Evolutionary conservation across 1,139 yeast species (phyloP), one percentile per base, ranked within the genome.

Genomic region (Geotrichum carabidarum): DNA sequence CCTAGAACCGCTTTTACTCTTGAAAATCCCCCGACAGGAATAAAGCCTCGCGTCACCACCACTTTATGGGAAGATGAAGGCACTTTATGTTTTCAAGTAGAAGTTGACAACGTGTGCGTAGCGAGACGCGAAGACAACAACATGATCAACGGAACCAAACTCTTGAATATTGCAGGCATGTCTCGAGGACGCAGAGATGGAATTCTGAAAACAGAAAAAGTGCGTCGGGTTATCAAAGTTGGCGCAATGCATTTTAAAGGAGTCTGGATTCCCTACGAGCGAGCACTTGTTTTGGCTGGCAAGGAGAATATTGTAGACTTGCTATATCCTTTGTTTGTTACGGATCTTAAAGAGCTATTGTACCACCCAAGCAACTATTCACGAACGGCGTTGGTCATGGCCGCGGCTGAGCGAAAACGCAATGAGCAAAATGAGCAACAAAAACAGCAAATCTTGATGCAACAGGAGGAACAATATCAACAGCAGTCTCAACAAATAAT

Each of bases 61-160:
- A 87, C 96, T 3, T 81, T 88, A 80, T 91, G 98, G 98, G 96
- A 90, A 68, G 96, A 90, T 65, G 97, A 91, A 65, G 85, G 87
- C 61, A 91, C 97, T 0, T 70, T 91, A 48, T 91, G 98, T 68
- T 88, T 90, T 71, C 96, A 89, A 69, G 96, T 90, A 18, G 96
- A 89, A 64, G 95, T 95, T 52, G 84, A 86, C 64, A 88, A 89
- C 58, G 90, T 89, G 37, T 79, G 87, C 8, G 96, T 90, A 32
- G 96, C 91, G 34, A 78, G 98, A 62, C 78, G 98, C 63, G 96
- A 95, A 42, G 95, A 90, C 70, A 89, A 90, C 70, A 78, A 80
- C 60, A 87, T 89, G 94, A 86, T 90, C 64, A 90, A 90, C 68
- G 98, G 97, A 50, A 91, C 98, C 34, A 90, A 90, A 70, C 75